Percentiles rank a stretch among this genome's conserved stretches.
Conservation (phyloP, 768 basidiomycete genomes). For the Mycena venus region DNA sequence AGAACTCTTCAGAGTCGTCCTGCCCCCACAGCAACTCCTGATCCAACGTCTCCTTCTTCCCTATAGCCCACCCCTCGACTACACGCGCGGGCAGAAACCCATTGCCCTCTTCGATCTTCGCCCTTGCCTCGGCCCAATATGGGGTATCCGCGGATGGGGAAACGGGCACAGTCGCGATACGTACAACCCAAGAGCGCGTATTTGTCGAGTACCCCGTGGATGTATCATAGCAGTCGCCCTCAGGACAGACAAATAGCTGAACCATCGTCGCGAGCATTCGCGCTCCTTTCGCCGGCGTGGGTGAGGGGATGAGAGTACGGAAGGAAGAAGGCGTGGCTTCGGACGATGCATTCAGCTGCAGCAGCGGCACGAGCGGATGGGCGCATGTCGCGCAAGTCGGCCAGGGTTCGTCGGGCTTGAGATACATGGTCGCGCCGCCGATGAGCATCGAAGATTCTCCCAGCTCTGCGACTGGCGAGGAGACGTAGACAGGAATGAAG, state of each 20-base stretch:
- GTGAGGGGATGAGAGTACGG: not conserved
- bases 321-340: constrained; percentile 9
- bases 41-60: constrained; percentile 28
- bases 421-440: constrained; percentile 2
- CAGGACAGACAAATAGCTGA: constrained; percentile 30
- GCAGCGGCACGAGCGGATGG: constrained; percentile 21
- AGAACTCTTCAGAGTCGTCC: constrained; percentile 28
- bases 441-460: not conserved
- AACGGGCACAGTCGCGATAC: constrained; percentile 23
- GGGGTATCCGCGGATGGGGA: too few relatives aligned
- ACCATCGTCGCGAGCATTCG: constrained; percentile 22
- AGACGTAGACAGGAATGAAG: not conserved
- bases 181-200: constrained; percentile 28
- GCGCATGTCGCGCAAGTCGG: constrained; percentile 27
- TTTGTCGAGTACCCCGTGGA: constrained; percentile 19
- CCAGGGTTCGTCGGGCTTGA: constrained; percentile 7
- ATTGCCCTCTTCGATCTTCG: constrained; percentile 3
- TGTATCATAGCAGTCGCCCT: constrained; percentile 9
- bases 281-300: not conserved
- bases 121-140: not conserved
- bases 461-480: not conserved
- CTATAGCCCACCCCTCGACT: constrained; percentile 15
- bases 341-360: constrained; percentile 30
- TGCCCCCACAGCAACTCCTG: constrained; percentile 12
- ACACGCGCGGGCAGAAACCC: constrained; percentile 25